phyloP scores from a whole-genome alignment of 441 rosid genomes.

The Pelargonium australe region DNA sequence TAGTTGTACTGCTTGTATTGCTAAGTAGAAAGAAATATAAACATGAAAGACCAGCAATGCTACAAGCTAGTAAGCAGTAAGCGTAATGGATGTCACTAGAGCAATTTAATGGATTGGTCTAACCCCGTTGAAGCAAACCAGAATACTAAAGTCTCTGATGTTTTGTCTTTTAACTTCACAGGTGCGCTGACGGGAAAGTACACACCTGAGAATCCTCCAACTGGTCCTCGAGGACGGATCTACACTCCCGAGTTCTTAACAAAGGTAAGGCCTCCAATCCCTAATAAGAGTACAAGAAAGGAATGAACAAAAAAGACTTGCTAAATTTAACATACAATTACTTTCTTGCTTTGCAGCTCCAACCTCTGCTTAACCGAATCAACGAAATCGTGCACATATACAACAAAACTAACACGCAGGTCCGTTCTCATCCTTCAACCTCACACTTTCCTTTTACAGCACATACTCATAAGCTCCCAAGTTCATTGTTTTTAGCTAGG shows the following conservation, averaged over 20 bases:
- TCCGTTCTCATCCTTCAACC: constrained; percentile 20
- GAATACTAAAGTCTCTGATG: background rate
- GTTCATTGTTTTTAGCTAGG: background rate
- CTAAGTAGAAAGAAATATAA: no score
- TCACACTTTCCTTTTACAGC: no score
- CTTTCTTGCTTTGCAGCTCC: constrained; percentile 49
- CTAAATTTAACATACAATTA: constrained; percentile 10
- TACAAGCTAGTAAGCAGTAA: no score
- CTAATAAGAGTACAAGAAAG: background rate
- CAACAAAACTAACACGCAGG: constrained; percentile 78
- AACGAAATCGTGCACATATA: constrained; percentile 59
- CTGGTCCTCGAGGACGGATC: constrained; percentile 74
- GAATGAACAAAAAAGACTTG: background rate
- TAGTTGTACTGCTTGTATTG: no score
- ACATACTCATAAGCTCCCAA: no score
- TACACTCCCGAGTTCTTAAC: constrained; percentile 69
- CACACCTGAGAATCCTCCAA: constrained; percentile 76
- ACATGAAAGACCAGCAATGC: no score
- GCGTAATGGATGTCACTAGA: no score
- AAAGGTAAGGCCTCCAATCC: constrained; percentile 35
- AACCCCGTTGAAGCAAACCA: no score
- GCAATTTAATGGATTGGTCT: background rate
- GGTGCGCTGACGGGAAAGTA: constrained; percentile 94
- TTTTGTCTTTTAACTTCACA: constrained; percentile 21
- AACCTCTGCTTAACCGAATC: constrained; percentile 63